Percentiles rank a stretch among this genome's conserved stretches.
Conservation (phyloP, 768 basidiomycete species). For the Pleurotus djamor region DNA sequence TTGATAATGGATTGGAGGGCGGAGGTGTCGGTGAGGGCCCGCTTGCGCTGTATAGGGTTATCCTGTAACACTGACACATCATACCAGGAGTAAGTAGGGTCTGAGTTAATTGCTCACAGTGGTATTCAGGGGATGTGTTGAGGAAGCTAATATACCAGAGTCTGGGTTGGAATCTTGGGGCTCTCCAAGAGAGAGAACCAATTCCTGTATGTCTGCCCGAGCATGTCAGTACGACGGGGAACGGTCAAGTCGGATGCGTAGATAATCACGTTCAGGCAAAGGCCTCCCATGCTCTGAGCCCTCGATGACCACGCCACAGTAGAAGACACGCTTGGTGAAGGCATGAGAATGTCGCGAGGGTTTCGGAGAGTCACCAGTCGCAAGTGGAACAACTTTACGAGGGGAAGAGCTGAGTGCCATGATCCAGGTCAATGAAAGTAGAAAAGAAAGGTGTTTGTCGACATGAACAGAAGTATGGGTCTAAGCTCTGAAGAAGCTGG, state of each 20-base stretch:
- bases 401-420: slow-evolving; percentile 74
- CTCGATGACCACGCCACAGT: slow-evolving; percentile 89
- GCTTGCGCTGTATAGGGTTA: slow-evolving; percentile 44
- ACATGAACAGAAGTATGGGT: not conserved
- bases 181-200: slow-evolving; percentile 76
- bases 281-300: slow-evolving; percentile 69
- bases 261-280: slow-evolving; percentile 57
- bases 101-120: slow-evolving; percentile 5
- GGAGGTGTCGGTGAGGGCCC: slow-evolving; percentile 53
- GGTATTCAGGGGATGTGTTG: slow-evolving; percentile 32
- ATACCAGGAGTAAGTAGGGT: not conserved
- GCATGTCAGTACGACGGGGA: not conserved
- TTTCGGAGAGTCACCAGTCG: slow-evolving; percentile 62
- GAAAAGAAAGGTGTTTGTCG: slow-evolving; percentile 7
- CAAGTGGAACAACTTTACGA: slow-evolving; percentile 70
- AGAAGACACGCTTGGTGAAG: slow-evolving; percentile 80
- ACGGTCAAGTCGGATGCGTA: slow-evolving; percentile 1
- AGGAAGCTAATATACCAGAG: slow-evolving; percentile 42
- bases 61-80: slow-evolving; percentile 23
- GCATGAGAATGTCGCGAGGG: slow-evolving; percentile 34
- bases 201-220: slow-evolving; percentile 67
- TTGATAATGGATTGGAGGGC: slow-evolving; percentile 74
- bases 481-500: not conserved
- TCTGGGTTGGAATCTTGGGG: slow-evolving; percentile 54
- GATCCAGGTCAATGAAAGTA: slow-evolving; percentile 4